Evolutionary conservation across 345 rosid genomes (phyloP), one percentile per base, ranked within the genome.

Genomic region (Eucalyptus erythrocorys): DNA sequence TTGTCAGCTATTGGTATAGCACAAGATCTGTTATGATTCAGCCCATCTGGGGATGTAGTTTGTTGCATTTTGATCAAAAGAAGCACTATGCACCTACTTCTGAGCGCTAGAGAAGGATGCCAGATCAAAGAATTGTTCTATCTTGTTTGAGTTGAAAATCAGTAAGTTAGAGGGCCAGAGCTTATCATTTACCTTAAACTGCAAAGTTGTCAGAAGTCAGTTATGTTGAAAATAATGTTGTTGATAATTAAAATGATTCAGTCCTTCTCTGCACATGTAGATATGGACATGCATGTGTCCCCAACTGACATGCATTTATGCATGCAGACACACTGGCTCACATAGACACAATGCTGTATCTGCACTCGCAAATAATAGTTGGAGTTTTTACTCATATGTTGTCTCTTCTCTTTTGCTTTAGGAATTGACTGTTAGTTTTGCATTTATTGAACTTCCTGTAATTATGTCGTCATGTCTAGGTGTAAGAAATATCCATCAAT

Each of bases 401-500:
- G 47, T 40, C 84, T 37, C 30, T 37, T 76, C 47, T 76, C 84
- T 76, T 76, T 76, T 22, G 84, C 84, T 76, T 37, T 76, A 40
- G 30, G 47, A 85, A 32, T 85, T 85, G 37, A 85, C 43, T 50
- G 30, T 10, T 85, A 14, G 37, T 34, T 48, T 15, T 68, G 51
- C 43, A 87, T 88, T 27, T 57, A 13, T 53, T 45, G 49, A 53
- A 30, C 53, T 53, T 45, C 59, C 19, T 19, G 22, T 43, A 15
- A 81, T 88, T 49, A 40, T 48, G 50, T 53, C 4, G 7, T 68
- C 21, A 51, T 81, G 87, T 87, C 86, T 91, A 98, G 99, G 94
- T 98, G 99, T 91, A 98, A 98, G 93, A 98, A 98, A 89, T 98
- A 98, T 88, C 99, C 99, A 79, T 98, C 99, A 21, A 97, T 98